These are phyloP conservation scores for Penicillium hordei DNA, from an alignment of 2,329 filamentous ascomycete species.

Conservation along the genomic window DNA sequence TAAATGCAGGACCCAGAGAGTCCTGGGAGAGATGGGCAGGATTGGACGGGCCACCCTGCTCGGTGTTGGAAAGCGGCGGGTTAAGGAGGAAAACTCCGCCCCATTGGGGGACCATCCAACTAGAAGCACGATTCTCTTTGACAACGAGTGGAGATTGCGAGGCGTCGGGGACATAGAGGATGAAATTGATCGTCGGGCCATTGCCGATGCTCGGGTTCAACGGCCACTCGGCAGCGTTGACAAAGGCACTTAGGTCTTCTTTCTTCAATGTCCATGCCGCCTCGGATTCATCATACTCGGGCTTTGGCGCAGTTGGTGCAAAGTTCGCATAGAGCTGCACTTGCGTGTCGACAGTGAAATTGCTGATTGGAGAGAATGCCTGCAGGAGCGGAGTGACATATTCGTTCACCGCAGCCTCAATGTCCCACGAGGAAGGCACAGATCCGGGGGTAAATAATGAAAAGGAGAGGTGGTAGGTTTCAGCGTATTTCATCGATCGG, in stretches of 20 bases:
- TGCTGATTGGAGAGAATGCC: conserved; percentile 78
- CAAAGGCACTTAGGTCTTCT: conserved; percentile 87
- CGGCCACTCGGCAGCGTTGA: conserved; percentile 98
- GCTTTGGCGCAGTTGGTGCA: conserved; percentile 60
- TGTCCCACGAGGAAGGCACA: conserved; percentile 83
- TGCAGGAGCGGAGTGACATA: conserved; percentile 81
- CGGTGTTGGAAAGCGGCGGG: conserved; percentile 39
- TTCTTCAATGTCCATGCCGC: conserved; percentile 70
- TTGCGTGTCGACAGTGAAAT: conserved; percentile 94
- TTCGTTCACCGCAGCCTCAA: conserved; percentile 74
- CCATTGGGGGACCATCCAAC: conserved; percentile 97
- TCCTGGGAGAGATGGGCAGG: conserved; percentile 59
- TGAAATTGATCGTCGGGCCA: conserved; percentile 93
- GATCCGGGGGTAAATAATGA: conserved; percentile 84
- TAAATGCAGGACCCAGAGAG: conserved; percentile 73
- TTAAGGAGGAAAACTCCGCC: conserved; percentile 74
- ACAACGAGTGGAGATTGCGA: conserved; percentile 60
- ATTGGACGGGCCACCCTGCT: conserved; percentile 33
- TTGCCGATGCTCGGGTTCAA: conserved; percentile 89
- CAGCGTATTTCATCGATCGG: conserved; percentile 83
- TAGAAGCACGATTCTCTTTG: conserved; percentile 62
- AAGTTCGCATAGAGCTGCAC: conserved; percentile 85
- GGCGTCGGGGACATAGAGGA: conserved; percentile 81
- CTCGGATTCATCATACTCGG: conserved; percentile 53
- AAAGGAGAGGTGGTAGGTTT: conserved; percentile 93